Percentiles rank a stretch among this genome's conserved stretches.
Conservation (phyloP, 257 asterid genomes). For the Solanum dulcamara region DNA sequence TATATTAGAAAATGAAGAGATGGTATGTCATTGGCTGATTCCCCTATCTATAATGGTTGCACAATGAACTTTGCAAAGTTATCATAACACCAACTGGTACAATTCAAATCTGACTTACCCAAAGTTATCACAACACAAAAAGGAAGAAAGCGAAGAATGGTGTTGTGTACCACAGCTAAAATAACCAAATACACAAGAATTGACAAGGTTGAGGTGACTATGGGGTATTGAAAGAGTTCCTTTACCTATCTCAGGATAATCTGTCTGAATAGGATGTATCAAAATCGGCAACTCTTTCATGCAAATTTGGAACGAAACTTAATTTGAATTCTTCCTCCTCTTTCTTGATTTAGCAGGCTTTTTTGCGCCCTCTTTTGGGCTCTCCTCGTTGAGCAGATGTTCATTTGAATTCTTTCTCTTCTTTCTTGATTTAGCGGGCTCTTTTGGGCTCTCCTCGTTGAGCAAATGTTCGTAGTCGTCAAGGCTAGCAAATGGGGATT, state of each 20-base stretch:
- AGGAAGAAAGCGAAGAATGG: background rate
- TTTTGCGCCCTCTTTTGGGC: background rate
- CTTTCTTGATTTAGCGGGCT: background rate
- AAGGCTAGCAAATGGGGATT: conserved; percentile 62
- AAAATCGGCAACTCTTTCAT: background rate
- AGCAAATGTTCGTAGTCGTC: conserved; percentile 64
- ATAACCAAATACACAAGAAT: background rate
- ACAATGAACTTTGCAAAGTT: background rate
- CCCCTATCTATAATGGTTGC: background rate
- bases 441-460: background rate
- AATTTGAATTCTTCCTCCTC: conserved; percentile 9
- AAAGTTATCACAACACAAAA: background rate
- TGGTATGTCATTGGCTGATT: background rate
- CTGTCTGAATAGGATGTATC: background rate
- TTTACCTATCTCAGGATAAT: background rate
- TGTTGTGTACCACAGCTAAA: background rate
- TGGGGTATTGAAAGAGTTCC: background rate
- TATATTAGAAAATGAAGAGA: background rate
- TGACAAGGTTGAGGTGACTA: background rate
- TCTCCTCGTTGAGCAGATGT: background rate
- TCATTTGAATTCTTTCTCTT: conserved; percentile 6
- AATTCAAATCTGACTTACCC: background rate
- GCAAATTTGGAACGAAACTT: background rate
- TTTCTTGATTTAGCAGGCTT: background rate
- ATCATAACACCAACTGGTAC: background rate